Conservation (phyloP, 805 yeast genomes). For the Metschnikowia arizonensis region DNA sequence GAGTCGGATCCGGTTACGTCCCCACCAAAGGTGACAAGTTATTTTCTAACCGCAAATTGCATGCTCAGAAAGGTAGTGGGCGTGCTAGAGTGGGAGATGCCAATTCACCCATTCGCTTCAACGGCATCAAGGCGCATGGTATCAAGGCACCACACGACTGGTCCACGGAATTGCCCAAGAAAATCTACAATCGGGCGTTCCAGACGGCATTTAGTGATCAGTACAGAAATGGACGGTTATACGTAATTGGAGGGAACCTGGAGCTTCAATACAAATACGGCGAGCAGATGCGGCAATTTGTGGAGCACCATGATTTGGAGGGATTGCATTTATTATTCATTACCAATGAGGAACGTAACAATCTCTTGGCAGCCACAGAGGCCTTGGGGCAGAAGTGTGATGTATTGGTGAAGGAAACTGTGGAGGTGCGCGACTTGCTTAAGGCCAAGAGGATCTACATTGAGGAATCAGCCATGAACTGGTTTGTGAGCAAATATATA, state of each 20-base stretch:
- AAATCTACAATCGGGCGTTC: constrained; percentile 71
- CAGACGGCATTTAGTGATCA: constrained; percentile 79
- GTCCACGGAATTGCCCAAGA: constrained; percentile 69
- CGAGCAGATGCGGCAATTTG: constrained; percentile 48
- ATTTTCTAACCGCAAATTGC: constrained; percentile 74
- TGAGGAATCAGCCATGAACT: constrained; percentile 68
- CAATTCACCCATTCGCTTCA: constrained; percentile 86
- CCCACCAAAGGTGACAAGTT: constrained; percentile 85
- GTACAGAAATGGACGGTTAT: constrained; percentile 70
- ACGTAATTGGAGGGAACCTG: constrained; percentile 56
- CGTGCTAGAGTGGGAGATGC: constrained; percentile 95
- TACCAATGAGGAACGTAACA: constrained; percentile 55
- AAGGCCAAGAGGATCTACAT: constrained; percentile 73
- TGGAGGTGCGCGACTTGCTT: constrained; percentile 78
- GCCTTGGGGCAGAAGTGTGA: constrained; percentile 51
- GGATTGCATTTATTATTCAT: constrained; percentile 63
- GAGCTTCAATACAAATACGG: constrained; percentile 40
- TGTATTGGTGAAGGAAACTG: constrained; percentile 68
- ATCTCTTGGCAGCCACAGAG: constrained; percentile 58
- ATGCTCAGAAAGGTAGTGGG: constrained; percentile 92
- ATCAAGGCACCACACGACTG: constrained; percentile 88
- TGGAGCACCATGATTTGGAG: constrained; percentile 45
- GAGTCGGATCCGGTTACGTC: constrained; percentile 87
- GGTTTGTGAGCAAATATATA: constrained; percentile 40
- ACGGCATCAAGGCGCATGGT: constrained; percentile 87